phyloP scores from a whole-genome alignment of 116 monocot species.

The Iris pallida region DNA sequence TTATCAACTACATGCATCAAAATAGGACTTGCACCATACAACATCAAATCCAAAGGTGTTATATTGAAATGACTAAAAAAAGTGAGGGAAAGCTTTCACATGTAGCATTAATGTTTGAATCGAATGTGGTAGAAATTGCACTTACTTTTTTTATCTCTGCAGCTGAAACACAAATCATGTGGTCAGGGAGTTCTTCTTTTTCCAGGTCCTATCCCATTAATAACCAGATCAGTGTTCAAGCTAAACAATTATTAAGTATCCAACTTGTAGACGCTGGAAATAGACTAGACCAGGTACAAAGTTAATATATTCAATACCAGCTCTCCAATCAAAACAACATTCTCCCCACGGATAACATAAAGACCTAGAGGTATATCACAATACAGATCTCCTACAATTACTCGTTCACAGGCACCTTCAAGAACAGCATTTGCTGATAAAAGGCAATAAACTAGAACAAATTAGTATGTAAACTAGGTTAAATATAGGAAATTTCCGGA shows the following conservation, averaged over 20 bases:
- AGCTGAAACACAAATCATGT: constrained; percentile 81
- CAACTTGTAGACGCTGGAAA: not conserved
- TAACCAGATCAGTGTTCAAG: not conserved
- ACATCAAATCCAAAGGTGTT: too few species aligned
- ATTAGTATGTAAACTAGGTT: constrained; percentile 1
- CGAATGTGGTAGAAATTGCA: constrained; percentile 1
- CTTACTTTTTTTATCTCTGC: constrained; percentile 77
- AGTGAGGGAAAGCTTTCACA: too few species aligned
- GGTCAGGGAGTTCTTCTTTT: constrained; percentile 81
- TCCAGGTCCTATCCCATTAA: constrained; percentile 48
- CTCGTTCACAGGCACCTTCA: constrained; percentile 90
- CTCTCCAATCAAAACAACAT: constrained; percentile 95
- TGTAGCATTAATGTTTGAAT: too few species aligned
- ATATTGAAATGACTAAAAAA: too few species aligned
- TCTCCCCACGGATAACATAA: constrained; percentile 94
- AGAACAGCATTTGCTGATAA: constrained; percentile 87
- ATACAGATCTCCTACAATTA: constrained; percentile 85
- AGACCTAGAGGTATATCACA: constrained; percentile 90
- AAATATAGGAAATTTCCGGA: not conserved
- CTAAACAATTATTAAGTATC: not conserved
- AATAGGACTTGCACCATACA: too few species aligned
- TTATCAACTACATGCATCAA: too few species aligned
- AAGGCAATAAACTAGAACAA: not conserved
- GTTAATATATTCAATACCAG: constrained; percentile 54
- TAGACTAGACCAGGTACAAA: too few species aligned